Percentiles rank a stretch among this genome's conserved stretches.
Evolutionary conservation across 495 filamentous ascomycete genomes (phyloP).

Genomic region (Baudoinia panamericana): DNA sequence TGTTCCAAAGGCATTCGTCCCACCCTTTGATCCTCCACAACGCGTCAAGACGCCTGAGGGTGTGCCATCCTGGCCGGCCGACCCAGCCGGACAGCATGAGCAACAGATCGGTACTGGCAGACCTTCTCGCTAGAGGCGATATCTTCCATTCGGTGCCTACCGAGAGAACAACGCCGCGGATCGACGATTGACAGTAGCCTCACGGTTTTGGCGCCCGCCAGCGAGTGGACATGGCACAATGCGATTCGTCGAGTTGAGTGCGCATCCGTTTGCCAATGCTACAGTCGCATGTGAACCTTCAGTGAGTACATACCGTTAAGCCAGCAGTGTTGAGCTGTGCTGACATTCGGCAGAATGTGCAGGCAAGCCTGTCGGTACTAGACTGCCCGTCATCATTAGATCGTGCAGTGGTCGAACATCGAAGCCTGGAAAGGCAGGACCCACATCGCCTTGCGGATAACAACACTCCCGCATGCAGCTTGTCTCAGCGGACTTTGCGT

Average conservation of each 20-base stretch:
- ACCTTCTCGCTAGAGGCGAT: neutral
- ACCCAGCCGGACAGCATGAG: neutral
- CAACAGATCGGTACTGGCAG: neutral
- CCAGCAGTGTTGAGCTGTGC: too few species aligned
- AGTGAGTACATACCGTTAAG: too few species aligned
- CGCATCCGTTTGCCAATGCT: constrained; percentile 17
- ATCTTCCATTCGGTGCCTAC: neutral
- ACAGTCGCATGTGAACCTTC: neutral
- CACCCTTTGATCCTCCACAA: constrained; percentile 12
- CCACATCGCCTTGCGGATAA: too few species aligned
- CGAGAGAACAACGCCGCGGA: neutral
- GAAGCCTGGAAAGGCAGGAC: too few species aligned
- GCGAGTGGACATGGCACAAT: constrained; percentile 13
- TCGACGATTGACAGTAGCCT: neutral
- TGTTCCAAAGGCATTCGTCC: constrained; percentile 3
- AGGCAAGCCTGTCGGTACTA: too few species aligned
- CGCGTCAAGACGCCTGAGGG: constrained; percentile 18
- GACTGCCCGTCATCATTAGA: too few species aligned
- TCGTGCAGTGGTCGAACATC: too few species aligned
- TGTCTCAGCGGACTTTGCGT: constrained; percentile 3
- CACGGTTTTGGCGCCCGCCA: constrained; percentile 15
- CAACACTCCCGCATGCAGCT: too few species aligned
- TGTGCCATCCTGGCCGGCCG: constrained; percentile 15
- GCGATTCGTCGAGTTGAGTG: constrained; percentile 7
- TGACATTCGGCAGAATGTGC: too few species aligned